Conservation (phyloP, 306 rosid species). For the Arachis hypogaea region DNA sequence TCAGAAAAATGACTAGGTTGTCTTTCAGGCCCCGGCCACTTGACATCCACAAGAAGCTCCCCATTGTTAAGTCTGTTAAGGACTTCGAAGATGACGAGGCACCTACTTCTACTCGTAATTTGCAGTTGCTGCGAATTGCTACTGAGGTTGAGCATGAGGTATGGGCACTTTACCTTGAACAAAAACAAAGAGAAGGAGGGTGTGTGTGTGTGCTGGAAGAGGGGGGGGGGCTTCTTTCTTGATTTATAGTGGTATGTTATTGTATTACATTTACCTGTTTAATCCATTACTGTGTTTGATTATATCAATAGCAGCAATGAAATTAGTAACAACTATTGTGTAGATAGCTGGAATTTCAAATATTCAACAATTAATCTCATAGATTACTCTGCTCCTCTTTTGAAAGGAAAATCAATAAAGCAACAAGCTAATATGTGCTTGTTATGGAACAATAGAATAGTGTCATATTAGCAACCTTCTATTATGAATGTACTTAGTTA, state of each 20-base stretch:
- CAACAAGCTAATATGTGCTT: slow-evolving; percentile 16
- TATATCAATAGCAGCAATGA: slow-evolving; percentile 18
- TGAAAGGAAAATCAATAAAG: slow-evolving; percentile 14
- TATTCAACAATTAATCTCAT: slow-evolving; percentile 20
- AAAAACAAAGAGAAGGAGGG: too few species aligned
- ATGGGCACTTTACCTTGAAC: background rate
- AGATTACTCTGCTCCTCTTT: background rate
- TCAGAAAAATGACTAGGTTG: slow-evolving; percentile 56
- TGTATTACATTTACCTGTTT: background rate
- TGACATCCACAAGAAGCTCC: slow-evolving; percentile 66
- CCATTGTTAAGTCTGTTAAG: slow-evolving; percentile 59
- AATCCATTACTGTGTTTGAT: slow-evolving; percentile 1
- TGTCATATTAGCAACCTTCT: background rate
- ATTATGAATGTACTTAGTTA: background rate
- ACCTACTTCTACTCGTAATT: slow-evolving; percentile 57
- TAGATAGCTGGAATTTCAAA: slow-evolving; percentile 28
- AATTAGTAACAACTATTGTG: slow-evolving; percentile 14
- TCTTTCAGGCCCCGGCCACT: slow-evolving; percentile 64
- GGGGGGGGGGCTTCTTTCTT: background rate
- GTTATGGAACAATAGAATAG: slow-evolving; percentile 1
- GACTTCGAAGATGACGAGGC: slow-evolving; percentile 62
- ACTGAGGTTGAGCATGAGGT: slow-evolving; percentile 57
- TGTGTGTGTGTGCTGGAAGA: too few species aligned
- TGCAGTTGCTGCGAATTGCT: slow-evolving; percentile 51
- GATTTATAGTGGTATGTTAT: slow-evolving; percentile 3